Conservation (phyloP, 768 basidiomycete species). For the Pisolithus orientalis region DNA sequence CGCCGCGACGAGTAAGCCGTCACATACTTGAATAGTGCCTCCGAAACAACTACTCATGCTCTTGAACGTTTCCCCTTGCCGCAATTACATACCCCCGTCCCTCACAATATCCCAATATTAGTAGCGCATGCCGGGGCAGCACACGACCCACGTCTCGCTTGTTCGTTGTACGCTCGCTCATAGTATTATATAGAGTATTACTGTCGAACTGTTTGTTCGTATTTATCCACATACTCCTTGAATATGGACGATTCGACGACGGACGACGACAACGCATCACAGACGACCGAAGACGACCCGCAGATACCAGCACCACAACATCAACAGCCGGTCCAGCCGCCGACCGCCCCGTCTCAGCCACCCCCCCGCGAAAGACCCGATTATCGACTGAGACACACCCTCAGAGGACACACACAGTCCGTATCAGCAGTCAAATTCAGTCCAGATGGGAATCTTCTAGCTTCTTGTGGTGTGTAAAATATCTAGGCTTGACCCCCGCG, state of each 20-base stretch:
- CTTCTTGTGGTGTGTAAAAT: conserved; percentile 70
- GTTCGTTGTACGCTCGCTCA: no score
- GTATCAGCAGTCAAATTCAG: conserved; percentile 92
- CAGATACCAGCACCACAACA: conserved; percentile 53
- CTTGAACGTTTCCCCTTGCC: no score
- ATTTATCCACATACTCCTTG: no score
- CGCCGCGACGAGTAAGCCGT: no score
- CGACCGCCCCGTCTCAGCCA: conserved; percentile 28
- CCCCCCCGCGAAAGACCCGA: conserved; percentile 46
- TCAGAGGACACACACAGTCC: conserved; percentile 73
- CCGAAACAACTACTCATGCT: no score
- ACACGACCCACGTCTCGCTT: no score
- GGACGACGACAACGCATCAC: conserved; percentile 64
- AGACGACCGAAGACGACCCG: conserved; percentile 82
- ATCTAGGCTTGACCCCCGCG: background rate
- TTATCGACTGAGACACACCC: conserved; percentile 60
- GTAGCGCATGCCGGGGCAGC: no score
- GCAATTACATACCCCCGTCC: no score
- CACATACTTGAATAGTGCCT: no score
- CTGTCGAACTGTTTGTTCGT: no score
- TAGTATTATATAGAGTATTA: no score
- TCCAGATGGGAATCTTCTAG: conserved; percentile 76
- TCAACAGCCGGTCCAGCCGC: conserved; percentile 23
- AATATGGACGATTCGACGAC: conserved; percentile 40
- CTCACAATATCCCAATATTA: no score